phyloP scores from a whole-genome alignment of 2,329 filamentous ascomycete genomes.

The Helicocarpus griseus region DNA sequence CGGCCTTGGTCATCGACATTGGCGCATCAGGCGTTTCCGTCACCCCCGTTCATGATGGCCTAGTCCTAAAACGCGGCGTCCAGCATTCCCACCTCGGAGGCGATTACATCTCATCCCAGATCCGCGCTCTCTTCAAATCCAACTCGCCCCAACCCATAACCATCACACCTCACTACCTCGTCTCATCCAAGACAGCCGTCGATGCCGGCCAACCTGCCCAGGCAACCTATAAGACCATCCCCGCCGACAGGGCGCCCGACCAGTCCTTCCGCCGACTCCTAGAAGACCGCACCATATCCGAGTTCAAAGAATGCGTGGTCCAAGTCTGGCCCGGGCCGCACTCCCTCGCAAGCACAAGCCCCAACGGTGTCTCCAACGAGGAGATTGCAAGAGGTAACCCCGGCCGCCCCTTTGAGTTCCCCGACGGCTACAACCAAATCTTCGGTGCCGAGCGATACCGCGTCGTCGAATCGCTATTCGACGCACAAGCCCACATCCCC shows the following conservation, averaged over 20 bases:
- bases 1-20: slow-evolving; percentile 83
- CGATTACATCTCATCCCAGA: slow-evolving; percentile 80
- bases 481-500: slow-evolving; percentile 63
- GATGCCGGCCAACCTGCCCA: slow-evolving; percentile 75
- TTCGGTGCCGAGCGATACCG: slow-evolving; percentile 83
- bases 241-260: slow-evolving; percentile 45
- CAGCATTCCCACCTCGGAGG: slow-evolving; percentile 79
- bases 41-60: slow-evolving; percentile 85
- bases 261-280: slow-evolving; percentile 72
- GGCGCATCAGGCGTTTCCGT: slow-evolving; percentile 83
- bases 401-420: slow-evolving; percentile 89
- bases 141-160: slow-evolving; percentile 59
- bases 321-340: slow-evolving; percentile 83
- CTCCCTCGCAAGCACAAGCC: slow-evolving; percentile 44
- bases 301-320: slow-evolving; percentile 96
- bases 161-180: slow-evolving; percentile 74
- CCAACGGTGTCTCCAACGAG: slow-evolving; percentile 56
- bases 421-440: slow-evolving; percentile 90
- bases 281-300: slow-evolving; percentile 84
- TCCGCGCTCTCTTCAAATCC: slow-evolving; percentile 67
- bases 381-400: slow-evolving; percentile 64
- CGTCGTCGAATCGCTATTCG: slow-evolving; percentile 82
- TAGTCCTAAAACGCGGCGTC: slow-evolving; percentile 84
- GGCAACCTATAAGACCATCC: slow-evolving; percentile 63
- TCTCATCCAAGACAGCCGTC: slow-evolving; percentile 78